phyloP scores from a whole-genome alignment of 2,329 filamentous ascomycete species.

The Alternaria gansuensis region DNA sequence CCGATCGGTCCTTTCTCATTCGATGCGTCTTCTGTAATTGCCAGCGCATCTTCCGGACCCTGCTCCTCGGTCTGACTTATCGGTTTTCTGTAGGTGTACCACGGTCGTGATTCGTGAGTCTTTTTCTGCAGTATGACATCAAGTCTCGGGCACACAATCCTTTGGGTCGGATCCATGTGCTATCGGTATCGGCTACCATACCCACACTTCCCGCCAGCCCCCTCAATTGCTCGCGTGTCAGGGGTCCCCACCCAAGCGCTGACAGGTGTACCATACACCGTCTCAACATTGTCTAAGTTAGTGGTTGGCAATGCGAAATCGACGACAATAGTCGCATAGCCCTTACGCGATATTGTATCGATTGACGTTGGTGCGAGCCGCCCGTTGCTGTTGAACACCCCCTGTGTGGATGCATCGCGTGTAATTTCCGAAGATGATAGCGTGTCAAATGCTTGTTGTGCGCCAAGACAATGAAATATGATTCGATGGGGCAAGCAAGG shows the following conservation, averaged over 20 bases:
- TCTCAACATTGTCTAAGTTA: slow-evolving; percentile 8
- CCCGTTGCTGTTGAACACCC: not conserved
- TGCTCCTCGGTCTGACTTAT: slow-evolving; percentile 17
- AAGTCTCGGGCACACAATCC: slow-evolving; percentile 19
- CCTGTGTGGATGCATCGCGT: not conserved
- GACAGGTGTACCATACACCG: slow-evolving; percentile 3
- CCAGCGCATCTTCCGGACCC: slow-evolving; percentile 30
- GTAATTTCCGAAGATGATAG: slow-evolving; percentile 15
- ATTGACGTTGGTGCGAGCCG: slow-evolving; percentile 1
- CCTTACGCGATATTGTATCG: not conserved
- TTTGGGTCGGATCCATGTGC: slow-evolving; percentile 14
- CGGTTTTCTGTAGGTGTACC: slow-evolving; percentile 17
- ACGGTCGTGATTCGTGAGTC: slow-evolving; percentile 30
- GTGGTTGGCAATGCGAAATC: slow-evolving; percentile 3
- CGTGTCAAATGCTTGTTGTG: slow-evolving; percentile 5
- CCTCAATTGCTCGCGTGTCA: slow-evolving; percentile 28
- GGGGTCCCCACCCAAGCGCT: slow-evolving; percentile 26
- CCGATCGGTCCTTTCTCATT: slow-evolving; percentile 22
- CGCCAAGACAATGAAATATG: slow-evolving; percentile 13
- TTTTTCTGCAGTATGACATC: slow-evolving; percentile 34
- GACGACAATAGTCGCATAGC: not conserved
- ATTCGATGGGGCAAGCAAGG: slow-evolving; percentile 15
- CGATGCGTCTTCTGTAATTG: slow-evolving; percentile 17
- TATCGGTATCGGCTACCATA: slow-evolving; percentile 29
- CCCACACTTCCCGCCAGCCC: slow-evolving; percentile 31